Base-by-base conservation (phyloP, 1,139 yeast species). In the Yueomyces sp. region DNA sequence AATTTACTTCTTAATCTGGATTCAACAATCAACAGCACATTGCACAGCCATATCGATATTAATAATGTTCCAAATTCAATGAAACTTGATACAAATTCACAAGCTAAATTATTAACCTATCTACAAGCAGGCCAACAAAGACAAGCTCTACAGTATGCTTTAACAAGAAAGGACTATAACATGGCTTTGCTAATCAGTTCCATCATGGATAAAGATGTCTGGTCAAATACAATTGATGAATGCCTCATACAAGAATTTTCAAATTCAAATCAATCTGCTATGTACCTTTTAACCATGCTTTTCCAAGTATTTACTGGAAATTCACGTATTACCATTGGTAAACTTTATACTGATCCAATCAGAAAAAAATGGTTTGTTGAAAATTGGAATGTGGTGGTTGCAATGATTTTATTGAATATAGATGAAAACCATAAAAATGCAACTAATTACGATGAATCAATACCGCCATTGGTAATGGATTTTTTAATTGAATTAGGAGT, bases 161-260 rank as follows among this genome's bases (percentile, higher is more conserved):
- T 83, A 32, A 67, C 73, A 2, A 71, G 74, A 46, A 73, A 76
- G 9, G 81, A 82, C 47, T 85, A 86, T 83, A 77, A 89, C 0
- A 68, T 84, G 54, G 81, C 93, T 0, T 63, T 86, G 46, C 62
- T 83, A 30, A 65, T 85, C 46, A 78, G 89, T 1, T 72, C 77
- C 43, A 62, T 81, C 12, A 63, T 76, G 33, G 78, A 87, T 2
- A 69, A 72, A 4, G 76, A 73, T 4, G 65, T 69, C 35, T 79
- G 82, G 70, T 64, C 72, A 11, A 65, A 68, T 37, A 69, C 78
- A 19, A 78, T 79, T 1, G 64, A 66, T 12, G 64, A 66, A 39
- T 76, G 70, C 55, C 63, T 73, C 4, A 54, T 63, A 2, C 59
- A 61, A 25, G 72, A 69, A 37, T 64, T 73, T 34, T 59, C 53